phyloP scores from a whole-genome alignment of 2,329 filamentous ascomycete species.

The Fusarium haematococcum region DNA sequence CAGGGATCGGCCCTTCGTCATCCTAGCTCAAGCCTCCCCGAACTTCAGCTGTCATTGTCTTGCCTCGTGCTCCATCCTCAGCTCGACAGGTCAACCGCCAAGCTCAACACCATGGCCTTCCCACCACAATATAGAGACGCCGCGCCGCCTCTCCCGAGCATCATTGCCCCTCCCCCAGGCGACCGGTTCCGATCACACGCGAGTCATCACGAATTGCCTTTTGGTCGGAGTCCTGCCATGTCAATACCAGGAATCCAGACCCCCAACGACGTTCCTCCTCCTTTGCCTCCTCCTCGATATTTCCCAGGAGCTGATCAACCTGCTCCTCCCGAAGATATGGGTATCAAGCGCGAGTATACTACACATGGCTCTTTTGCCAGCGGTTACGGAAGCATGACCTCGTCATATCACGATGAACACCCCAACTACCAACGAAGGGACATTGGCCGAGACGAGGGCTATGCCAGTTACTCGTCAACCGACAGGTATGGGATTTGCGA shows the following conservation, averaged over 20 bases:
- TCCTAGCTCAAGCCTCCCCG: slow-evolving; percentile 36
- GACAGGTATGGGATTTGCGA: slow-evolving; percentile 48
- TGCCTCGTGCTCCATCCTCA: slow-evolving; percentile 42
- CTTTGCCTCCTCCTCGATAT: slow-evolving; percentile 59
- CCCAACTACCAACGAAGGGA: slow-evolving; percentile 50
- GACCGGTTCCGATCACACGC: slow-evolving; percentile 45
- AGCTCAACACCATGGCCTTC: slow-evolving; percentile 50
- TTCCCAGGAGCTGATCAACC: slow-evolving; percentile 52
- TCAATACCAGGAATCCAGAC: slow-evolving; percentile 55
- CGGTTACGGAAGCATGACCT: slow-evolving; percentile 56
- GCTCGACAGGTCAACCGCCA: slow-evolving; percentile 38
- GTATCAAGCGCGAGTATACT: slow-evolving; percentile 45
- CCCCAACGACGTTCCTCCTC: slow-evolving; percentile 54
- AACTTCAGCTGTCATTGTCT: slow-evolving; percentile 43
- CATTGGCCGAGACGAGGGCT: slow-evolving; percentile 55
- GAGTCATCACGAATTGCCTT: slow-evolving; percentile 47
- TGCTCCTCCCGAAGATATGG: slow-evolving; percentile 46
- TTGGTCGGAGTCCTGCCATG: slow-evolving; percentile 53
- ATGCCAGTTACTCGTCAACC: slow-evolving; percentile 56
- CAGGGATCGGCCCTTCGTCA: slow-evolving; percentile 36
- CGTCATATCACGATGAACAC: slow-evolving; percentile 50
- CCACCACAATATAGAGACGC: slow-evolving; percentile 52
- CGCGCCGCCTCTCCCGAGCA: slow-evolving; percentile 51
- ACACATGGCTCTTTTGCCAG: slow-evolving; percentile 49
- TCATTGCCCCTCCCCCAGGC: slow-evolving; percentile 48